Evolutionary conservation across 2,329 filamentous ascomycete genomes (phyloP).

Genomic region (Fusarium tanahbumbuense): DNA sequence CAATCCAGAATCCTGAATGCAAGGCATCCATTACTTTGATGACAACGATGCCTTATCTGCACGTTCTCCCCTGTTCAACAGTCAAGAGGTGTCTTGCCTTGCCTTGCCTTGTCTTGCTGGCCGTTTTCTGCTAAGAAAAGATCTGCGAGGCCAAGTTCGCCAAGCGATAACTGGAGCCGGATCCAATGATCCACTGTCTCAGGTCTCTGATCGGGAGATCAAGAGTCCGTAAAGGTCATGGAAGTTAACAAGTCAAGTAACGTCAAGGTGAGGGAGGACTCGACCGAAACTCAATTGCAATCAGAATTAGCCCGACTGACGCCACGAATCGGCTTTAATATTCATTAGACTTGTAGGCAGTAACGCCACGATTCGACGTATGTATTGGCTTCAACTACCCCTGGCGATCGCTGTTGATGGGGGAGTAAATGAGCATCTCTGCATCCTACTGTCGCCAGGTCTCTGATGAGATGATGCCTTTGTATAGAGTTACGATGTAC

Average conservation of each 20-base stretch:
- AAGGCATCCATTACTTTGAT: neutral
- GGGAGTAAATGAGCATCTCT: neutral
- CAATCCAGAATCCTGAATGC: constrained; percentile 14
- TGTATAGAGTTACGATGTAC: neutral
- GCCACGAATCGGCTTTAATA: constrained; percentile 19
- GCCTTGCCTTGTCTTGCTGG: neutral
- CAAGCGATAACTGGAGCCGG: constrained; percentile 15
- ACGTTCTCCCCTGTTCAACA: neutral
- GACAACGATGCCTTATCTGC: neutral
- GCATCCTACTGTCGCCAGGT: neutral
- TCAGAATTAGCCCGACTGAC: neutral
- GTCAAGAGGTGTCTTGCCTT: neutral
- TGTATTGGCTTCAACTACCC: neutral
- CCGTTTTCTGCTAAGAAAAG: neutral
- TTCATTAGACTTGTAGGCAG: constrained; percentile 22
- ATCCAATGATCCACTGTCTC: constrained; percentile 41
- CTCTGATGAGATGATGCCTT: neutral
- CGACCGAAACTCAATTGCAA: neutral
- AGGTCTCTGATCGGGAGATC: constrained; percentile 38
- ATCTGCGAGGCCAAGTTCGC: constrained; percentile 20
- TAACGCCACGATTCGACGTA: constrained; percentile 27
- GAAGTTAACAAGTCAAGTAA: neutral
- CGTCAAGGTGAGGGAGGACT: neutral
- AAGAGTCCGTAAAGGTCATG: constrained; percentile 17
- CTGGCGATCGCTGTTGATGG: constrained; percentile 7